Conservation (phyloP, 257 asterid species). For the Gardenia jasminoides region DNA sequence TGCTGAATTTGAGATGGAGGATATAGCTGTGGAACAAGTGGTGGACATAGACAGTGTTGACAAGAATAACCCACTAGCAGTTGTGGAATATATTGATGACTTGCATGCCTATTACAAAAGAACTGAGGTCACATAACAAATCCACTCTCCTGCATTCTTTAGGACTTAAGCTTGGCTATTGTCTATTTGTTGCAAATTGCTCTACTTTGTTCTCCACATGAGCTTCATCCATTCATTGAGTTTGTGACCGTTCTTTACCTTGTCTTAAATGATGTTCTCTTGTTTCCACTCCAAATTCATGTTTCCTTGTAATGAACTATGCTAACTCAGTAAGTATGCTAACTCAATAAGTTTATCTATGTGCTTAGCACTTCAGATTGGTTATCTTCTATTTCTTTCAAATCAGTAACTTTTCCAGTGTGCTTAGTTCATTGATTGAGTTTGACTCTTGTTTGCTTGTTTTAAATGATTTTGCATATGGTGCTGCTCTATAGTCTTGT, state of each 20-base stretch:
- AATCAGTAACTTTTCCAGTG: no score
- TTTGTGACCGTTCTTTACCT: no score
- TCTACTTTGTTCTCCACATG: not conserved
- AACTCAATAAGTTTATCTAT: no score
- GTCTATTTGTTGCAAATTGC: not conserved
- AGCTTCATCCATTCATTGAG: no score
- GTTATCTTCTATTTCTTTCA: no score
- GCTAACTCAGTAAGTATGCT: not conserved
- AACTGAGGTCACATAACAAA: constrained; percentile 48
- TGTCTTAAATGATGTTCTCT: no score
- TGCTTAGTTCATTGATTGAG: no score
- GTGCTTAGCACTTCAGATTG: no score
- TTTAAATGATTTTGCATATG: no score
- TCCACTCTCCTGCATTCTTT: not conserved
- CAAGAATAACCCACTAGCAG: constrained; percentile 54
- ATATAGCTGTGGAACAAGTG: constrained; percentile 33
- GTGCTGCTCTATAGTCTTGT: no score
- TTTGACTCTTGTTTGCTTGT: no score
- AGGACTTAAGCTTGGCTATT: not conserved
- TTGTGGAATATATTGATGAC: constrained; percentile 67
- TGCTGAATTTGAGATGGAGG: constrained; percentile 59
- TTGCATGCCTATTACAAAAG: constrained; percentile 50
- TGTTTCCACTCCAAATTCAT: no score
- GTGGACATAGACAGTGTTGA: constrained; percentile 60
- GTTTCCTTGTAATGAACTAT: not conserved